Conservation (phyloP, 202 grass and related monocot genomes). For the Setaria italica region DNA sequence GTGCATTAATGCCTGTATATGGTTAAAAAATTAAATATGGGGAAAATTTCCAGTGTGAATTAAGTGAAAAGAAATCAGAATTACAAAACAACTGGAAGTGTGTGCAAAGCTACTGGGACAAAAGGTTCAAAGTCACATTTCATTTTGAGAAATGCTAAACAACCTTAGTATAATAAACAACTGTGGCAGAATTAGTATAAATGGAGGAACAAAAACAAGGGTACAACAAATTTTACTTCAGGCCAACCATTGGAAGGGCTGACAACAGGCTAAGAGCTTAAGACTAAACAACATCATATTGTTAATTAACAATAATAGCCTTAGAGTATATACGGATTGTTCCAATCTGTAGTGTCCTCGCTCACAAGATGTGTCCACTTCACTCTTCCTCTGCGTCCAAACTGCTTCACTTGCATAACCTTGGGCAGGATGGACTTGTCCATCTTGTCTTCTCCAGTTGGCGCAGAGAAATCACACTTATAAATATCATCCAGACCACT, state of each 20-base stretch:
- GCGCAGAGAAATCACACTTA: conserved; percentile 75
- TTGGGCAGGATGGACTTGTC: conserved; percentile 95
- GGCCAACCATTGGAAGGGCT: neutral
- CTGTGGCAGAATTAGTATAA: no score
- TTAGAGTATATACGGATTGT: conserved; percentile 70
- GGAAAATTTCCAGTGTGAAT: conserved; percentile 52
- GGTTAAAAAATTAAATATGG: no score
- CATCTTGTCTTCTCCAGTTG: conserved; percentile 96
- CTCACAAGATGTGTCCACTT: conserved; percentile 99
- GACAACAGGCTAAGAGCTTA: no score
- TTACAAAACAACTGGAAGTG: neutral
- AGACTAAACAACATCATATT: neutral
- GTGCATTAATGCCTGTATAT: conserved; percentile 64
- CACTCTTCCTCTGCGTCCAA: conserved; percentile 89
- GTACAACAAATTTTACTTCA: neutral
- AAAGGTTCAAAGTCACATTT: no score
- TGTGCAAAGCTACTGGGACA: no score
- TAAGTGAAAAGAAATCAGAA: conserved; percentile 26
- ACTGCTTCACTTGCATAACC: conserved; percentile 99
- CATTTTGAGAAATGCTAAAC: no score
- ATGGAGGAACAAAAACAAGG: no score
- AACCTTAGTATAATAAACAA: no score
- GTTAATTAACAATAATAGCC: neutral
- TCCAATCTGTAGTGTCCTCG: conserved; percentile 97
- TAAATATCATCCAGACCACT: conserved; percentile 66